Conservation (phyloP, 2,329 filamentous ascomycete genomes). For the Alternaria triticimaculans region DNA sequence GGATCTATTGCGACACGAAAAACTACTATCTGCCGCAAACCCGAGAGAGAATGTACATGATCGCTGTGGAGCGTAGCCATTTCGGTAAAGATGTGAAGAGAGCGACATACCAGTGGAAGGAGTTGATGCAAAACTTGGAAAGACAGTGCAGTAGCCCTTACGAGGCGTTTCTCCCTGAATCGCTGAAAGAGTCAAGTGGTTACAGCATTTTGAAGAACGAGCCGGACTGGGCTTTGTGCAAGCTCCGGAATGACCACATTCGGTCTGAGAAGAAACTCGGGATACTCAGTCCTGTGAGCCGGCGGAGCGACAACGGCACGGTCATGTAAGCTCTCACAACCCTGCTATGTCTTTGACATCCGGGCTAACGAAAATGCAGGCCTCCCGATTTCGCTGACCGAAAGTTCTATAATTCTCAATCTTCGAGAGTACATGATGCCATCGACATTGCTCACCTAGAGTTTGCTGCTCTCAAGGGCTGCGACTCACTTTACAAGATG, state of each 20-base stretch:
- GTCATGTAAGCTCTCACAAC: conserved; percentile 33
- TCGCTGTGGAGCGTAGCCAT: conserved; percentile 48
- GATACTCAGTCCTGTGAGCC: conserved; percentile 63
- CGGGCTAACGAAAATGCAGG: conserved; percentile 13
- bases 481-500: conserved; percentile 66
- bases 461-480: conserved; percentile 52
- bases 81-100: conserved; percentile 20
- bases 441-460: conserved; percentile 68
- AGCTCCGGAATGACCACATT: conserved; percentile 64
- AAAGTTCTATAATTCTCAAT: conserved; percentile 58
- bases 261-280: conserved; percentile 62
- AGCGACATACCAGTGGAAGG: conserved; percentile 50
- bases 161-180: conserved; percentile 65
- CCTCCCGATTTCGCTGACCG: conserved; percentile 64
- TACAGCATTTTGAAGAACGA: conserved; percentile 28
- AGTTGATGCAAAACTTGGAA: conserved; percentile 56
- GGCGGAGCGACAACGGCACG: conserved; percentile 63
- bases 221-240: conserved; percentile 63
- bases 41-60: conserved; percentile 53
- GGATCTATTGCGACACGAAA: conserved; percentile 68
- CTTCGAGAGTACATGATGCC: conserved; percentile 68
- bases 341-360: too few species aligned
- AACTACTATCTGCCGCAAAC: conserved; percentile 78
- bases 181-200: conserved; percentile 60
- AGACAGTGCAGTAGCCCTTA: conserved; percentile 68